Evolutionary conservation across 495 filamentous ascomycete genomes (phyloP), one percentile per base, ranked within the genome.

Genomic region (Neurospora terricola): DNA sequence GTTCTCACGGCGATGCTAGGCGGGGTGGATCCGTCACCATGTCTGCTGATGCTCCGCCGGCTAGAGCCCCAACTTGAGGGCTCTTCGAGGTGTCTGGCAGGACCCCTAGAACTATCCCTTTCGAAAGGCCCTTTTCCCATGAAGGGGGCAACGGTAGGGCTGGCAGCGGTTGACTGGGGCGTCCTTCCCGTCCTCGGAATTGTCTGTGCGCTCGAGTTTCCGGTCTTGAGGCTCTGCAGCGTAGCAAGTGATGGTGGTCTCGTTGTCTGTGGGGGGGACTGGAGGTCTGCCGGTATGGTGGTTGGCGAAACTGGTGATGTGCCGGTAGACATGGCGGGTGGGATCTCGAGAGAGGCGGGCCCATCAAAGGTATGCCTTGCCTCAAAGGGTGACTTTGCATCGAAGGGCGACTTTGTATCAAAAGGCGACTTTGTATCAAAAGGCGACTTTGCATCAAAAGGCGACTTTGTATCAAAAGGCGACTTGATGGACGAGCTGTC

Each of bases 191-290:
- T 87, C 42, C 85, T 85, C 12, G 89, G 79, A 16, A 87, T 82
- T 77, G 76, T 82, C 70, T 83, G 82, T 11, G 71, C 80, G 18
- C 84, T 88, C 1, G 86, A 80, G 0, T 86, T 79, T 2, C 84
- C 77, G 0, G 87, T 87, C 73, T 89, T 90, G 2, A 88, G 87
- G 16, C 85, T 84, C 69, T 85, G 78, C 71, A 86, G 83, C n/a
- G 84, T 82, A 37, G 83, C 81, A 69, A 88, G 86, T 0, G 88
- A 87, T 14, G 88, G 86, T 30, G 87, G 80, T 69, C 87, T 89
- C 12, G 87, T 88, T 34, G 85, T 82, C 73, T 87, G 86, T 7
- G 82, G 81, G 10, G 76, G 80, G 2, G 83, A 74, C 54, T 83
- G 81, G 21, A 77, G 81, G 34, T 83, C 80, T 38, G 77, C 75